Base-by-base conservation (phyloP, 805 yeast species). In the Saturnispora bothae region DNA sequence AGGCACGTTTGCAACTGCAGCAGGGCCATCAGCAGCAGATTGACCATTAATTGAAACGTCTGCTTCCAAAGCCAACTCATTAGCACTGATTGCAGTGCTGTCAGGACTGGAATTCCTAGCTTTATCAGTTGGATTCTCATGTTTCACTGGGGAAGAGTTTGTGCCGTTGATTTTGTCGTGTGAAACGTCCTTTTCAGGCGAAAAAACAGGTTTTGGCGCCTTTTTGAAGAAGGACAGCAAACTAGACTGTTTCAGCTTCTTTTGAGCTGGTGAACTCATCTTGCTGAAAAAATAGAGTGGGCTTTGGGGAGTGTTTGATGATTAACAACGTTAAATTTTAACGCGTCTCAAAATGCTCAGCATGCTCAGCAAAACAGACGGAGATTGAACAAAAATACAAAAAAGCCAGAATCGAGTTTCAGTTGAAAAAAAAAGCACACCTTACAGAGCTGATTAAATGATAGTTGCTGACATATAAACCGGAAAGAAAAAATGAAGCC, bases 171-270 rank as follows among this genome's bases (percentile, higher is more conserved):
- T 28, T 15, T 8, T 9, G 14, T 4, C 17, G 13, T 8, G 20
- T 9, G 18, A 25, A 4, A 21, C 6, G 16, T 33, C 37, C n/a
- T 28, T 28, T 9, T 21, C n/a, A 16, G 39, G 30, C 4, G 39
- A 30, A 9, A 16, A 15, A 12, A 32, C 9, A 16, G 19, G 31
- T 17, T 16, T 21, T 16, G 42, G 31, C 20, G 28, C 37, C 12
- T 33, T 31, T 25, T 46, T 18, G 33, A 59, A 59, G 36, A 59
- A 59, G 3, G 63, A 55, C 40, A 59, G 44, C 36, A 59, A 43
- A 5, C 57, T 52, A 5, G 57, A 29, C 42, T 59, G 62, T 39
- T 55, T 54, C 44, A 51, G 25, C 25, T 43, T 43, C 32, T 41
- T 45, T 2, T 37, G 14, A 6, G 37, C 33, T 8, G 41, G 41